Evolutionary conservation across 2,329 filamentous ascomycete species (phyloP), one percentile per base, ranked within the genome.

Genomic region (Cryphonectria radicalis): DNA sequence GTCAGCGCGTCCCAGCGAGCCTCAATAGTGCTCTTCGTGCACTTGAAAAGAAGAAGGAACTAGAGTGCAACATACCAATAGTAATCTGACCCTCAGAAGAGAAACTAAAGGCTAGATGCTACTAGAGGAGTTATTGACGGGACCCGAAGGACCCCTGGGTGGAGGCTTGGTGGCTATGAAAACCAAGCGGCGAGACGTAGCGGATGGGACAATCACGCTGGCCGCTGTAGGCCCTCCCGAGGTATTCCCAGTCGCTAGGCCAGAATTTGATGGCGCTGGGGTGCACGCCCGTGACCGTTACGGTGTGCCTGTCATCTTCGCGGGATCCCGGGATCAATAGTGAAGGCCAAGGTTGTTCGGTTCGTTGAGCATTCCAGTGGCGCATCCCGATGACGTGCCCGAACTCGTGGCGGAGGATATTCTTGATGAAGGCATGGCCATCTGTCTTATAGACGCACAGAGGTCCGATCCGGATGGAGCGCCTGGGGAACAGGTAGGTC

Each of bases 341-440:
- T 8, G 66, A 68, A 8, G 32, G 57, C 17, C 59, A 10, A 22
- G 8, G 6, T 14, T 8, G 37, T 63, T 63, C 62, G 14, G 4
- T 8, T 4, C 1, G 8, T 0, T 19, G 25, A n/a, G 55, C 66
- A 6, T 68, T 8, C 13, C 42, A 32, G 66, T 68, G 66, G 28
- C 66, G 66, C 57, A 68, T 42, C 11, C 57, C 59, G 28, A 68
- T 10, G 66, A 68, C 60, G 19, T 63, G 66, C 19, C 22, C 57
- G 13, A 68, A 68, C 57, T 68, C 66, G 43, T 68, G 66, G 57
- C 8, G 32, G 28, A 68, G 59, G 28, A 68, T 53, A 11, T 55
- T 53, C 8, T 1, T 4, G 22, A 53, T 22, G n/a, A 10, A 53
- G 3, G 3, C 4, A 3, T 37, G 25, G n/a, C 62, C 46, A 2